phyloP scores from a whole-genome alignment of 768 basidiomycete species.

The Phylloporus rhodoxanthus region DNA sequence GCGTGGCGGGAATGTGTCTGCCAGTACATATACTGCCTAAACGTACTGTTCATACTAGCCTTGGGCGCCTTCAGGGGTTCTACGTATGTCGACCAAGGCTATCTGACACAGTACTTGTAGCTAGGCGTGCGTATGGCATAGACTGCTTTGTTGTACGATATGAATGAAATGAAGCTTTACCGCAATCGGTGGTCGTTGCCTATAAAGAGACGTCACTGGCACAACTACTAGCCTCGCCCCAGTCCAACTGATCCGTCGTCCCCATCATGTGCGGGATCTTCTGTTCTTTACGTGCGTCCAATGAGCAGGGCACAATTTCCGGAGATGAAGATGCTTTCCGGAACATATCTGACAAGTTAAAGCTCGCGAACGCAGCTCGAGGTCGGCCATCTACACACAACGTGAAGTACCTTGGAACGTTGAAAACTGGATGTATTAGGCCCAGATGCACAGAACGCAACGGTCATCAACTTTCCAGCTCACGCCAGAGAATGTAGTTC shows the following conservation, averaged over 20 bases:
- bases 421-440: constrained; percentile 36
- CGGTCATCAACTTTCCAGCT: constrained; percentile 17
- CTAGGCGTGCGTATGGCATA: constrained; percentile 11
- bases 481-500: constrained; percentile 4
- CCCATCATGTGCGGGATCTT: constrained; percentile 67
- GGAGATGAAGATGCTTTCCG: constrained; percentile 14
- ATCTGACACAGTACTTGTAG: constrained; percentile 11
- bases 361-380: constrained; percentile 48
- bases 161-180: constrained; percentile 8
- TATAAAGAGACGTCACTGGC: no score
- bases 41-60: background rate
- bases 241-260: background rate
- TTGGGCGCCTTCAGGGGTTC: constrained; percentile 17
- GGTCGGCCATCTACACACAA: constrained; percentile 34
- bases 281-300: constrained; percentile 35
- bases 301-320: constrained; percentile 2
- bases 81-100: background rate
- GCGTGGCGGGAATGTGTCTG: constrained; percentile 91
- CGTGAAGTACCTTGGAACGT: background rate
- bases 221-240: background rate
- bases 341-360: constrained; percentile 32
- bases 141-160: constrained; percentile 11
- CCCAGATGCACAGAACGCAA: constrained; percentile 53
- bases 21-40: constrained; percentile 75
- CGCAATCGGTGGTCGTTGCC: no score